These are phyloP conservation scores for Chlorencoelia australis DNA, from an alignment of 2,329 filamentous ascomycete genomes.

Conservation along the genomic window DNA sequence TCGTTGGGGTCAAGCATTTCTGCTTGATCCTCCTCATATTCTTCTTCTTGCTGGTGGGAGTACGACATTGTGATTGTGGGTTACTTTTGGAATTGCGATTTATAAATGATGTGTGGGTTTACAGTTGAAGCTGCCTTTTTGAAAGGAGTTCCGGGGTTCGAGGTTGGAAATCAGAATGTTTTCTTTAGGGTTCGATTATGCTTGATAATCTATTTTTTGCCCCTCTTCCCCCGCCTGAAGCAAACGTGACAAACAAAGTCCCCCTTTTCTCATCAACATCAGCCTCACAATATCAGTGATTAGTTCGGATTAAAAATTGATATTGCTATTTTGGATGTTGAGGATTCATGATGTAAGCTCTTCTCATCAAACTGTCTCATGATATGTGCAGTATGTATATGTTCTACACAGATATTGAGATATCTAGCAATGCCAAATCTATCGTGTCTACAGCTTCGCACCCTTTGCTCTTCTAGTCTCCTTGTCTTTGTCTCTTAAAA, in stretches of 20 bases:
- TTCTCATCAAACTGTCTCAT: too few relatives aligned
- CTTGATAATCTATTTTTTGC: constrained; percentile 10
- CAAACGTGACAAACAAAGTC: too few relatives aligned
- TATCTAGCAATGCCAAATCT: too few relatives aligned
- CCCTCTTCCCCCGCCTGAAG: constrained; percentile 4
- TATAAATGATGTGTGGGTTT: not conserved
- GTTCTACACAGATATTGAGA: too few relatives aligned
- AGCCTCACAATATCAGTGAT: too few relatives aligned
- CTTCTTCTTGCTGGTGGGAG: constrained; percentile 12
- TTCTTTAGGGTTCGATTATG: constrained; percentile 7
- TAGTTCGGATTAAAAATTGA: too few relatives aligned
- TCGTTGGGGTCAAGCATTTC: constrained; percentile 71
- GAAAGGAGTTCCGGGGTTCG: too few relatives aligned
- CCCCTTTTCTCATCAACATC: too few relatives aligned
- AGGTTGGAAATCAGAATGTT: too few relatives aligned
- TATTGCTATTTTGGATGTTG: too few relatives aligned
- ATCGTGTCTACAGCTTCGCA: constrained; percentile 61
- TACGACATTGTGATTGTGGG: constrained; percentile 16
- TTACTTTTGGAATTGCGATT: not conserved
- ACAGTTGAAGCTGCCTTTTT: not conserved
- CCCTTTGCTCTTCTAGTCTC: constrained; percentile 53
- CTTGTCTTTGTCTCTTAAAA: constrained; percentile 66
- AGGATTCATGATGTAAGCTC: too few relatives aligned
- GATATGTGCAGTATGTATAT: too few relatives aligned
- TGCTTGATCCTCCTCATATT: constrained; percentile 39